Evolutionary conservation across 2,329 filamentous ascomycete genomes (phyloP).

Genomic region (Lachnellula willkommii): DNA sequence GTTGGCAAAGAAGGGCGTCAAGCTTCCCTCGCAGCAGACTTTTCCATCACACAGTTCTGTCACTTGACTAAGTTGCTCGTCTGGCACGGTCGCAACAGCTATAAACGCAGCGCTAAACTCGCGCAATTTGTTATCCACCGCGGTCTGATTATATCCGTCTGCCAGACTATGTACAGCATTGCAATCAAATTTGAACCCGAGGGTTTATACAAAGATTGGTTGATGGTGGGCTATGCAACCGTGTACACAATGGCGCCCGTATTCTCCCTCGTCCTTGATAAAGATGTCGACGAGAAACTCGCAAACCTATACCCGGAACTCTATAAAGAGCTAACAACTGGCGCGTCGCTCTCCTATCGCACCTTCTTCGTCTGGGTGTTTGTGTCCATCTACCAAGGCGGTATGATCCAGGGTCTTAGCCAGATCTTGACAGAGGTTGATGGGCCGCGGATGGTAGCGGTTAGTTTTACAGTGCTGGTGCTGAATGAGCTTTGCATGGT

Average conservation of each 20-base stretch:
- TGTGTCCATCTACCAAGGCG: conserved; percentile 90
- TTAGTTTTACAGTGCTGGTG: conserved; percentile 87
- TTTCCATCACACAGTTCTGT: conserved; percentile 91
- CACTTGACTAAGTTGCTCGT: conserved; percentile 96
- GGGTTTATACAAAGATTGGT: conserved; percentile 92
- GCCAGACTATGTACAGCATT: conserved; percentile 96
- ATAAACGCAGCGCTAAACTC: conserved; percentile 92
- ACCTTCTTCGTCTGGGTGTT: conserved; percentile 97
- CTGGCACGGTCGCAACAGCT: conserved; percentile 96
- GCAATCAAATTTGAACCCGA: conserved; percentile 89
- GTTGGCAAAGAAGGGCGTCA: conserved; percentile 97
- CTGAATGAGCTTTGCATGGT: conserved; percentile 97
- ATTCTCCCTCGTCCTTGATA: conserved; percentile 87
- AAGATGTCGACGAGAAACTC: conserved; percentile 88
- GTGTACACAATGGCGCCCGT: conserved; percentile 93
- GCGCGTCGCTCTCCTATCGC: conserved; percentile 79
- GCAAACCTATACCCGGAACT: conserved; percentile 95
- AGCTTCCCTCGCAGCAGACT: conserved; percentile 90
- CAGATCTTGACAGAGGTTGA: conserved; percentile 81
- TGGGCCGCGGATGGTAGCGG: conserved; percentile 71
- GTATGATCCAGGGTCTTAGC: conserved; percentile 89
- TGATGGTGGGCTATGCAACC: conserved; percentile 93
- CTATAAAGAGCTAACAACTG: conserved; percentile 93
- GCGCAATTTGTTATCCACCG: conserved; percentile 98
- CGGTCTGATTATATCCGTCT: conserved; percentile 89